A percentile compares a stretch with the other conserved stretches of the same genome.
These are phyloP conservation scores for Pseudoscleropodium purum DNA, from an alignment of 225 moss, liverwort and hornwort species.

Conservation along the genomic window DNA sequence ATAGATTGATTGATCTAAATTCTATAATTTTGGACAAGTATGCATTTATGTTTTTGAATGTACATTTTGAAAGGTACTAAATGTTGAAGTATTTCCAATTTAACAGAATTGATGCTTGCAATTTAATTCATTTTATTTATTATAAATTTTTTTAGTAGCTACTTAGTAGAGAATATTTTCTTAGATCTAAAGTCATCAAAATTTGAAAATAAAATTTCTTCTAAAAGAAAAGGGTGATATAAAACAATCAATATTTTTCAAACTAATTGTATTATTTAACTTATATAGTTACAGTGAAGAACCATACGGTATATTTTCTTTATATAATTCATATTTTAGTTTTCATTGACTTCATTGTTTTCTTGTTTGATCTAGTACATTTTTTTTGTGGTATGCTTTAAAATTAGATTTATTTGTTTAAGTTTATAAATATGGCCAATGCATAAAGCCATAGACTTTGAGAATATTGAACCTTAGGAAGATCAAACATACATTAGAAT, in stretches of 20 bases:
- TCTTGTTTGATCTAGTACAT: neutral
- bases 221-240: fast-evolving
- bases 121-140: neutral
- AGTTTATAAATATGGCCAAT: neutral
- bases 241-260: neutral
- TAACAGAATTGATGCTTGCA: neutral
- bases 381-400: fast-evolving
- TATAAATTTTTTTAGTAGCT: neutral
- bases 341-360: neutral
- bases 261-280: neutral
- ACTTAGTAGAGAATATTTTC: neutral
- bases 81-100: neutral
- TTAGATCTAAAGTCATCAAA: fast-evolving
- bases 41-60: neutral
- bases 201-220: neutral
- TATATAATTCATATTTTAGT: neutral
- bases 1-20: neutral
- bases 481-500: neutral
- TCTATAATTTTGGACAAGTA: neutral
- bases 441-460: fast-evolving
- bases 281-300: neutral
- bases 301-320: neutral
- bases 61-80: neutral
- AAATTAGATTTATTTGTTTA: neutral
- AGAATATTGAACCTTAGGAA: neutral